Evolutionary conservation across 106 monocot species (phyloP).

Genomic region (Xerophyta viscosa): DNA sequence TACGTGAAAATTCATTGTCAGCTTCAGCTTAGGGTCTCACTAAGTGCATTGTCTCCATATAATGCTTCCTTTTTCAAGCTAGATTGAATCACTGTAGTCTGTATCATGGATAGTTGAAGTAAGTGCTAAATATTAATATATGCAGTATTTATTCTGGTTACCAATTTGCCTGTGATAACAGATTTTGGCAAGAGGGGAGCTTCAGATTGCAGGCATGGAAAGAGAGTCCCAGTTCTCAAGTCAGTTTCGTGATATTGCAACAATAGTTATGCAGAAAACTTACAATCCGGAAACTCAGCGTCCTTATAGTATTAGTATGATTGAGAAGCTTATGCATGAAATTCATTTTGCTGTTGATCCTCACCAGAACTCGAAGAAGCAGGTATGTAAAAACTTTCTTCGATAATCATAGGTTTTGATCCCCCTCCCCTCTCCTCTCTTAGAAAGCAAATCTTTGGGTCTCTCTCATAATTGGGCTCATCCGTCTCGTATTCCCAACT

Average conservation of each 20-base stretch:
- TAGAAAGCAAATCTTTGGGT: too few relatives aligned
- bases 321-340: slow-evolving; percentile 94
- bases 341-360: slow-evolving; percentile 99
- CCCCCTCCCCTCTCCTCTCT: too few relatives aligned
- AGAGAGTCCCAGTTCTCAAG: slow-evolving; percentile 73
- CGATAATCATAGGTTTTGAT: not conserved
- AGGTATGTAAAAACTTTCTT: slow-evolving; percentile 19
- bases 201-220: slow-evolving; percentile 97
- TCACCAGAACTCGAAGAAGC: slow-evolving; percentile 75
- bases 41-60: too few relatives aligned
- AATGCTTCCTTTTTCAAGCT: too few relatives aligned
- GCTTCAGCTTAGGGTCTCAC: too few relatives aligned
- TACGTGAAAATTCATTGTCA: too few relatives aligned
- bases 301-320: slow-evolving; percentile 93
- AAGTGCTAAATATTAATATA: too few relatives aligned
- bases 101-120: too few relatives aligned
- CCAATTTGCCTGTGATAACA: slow-evolving; percentile 11
- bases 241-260: slow-evolving; percentile 93
- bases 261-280: slow-evolving; percentile 96
- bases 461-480: too few relatives aligned
- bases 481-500: too few relatives aligned
- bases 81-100: too few relatives aligned
- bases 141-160: too few relatives aligned
- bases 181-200: slow-evolving; percentile 96
- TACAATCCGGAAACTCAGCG: slow-evolving; percentile 86